Base-by-base conservation (phyloP, 306 rosid genomes). In the Glycine tomentella region DNA sequence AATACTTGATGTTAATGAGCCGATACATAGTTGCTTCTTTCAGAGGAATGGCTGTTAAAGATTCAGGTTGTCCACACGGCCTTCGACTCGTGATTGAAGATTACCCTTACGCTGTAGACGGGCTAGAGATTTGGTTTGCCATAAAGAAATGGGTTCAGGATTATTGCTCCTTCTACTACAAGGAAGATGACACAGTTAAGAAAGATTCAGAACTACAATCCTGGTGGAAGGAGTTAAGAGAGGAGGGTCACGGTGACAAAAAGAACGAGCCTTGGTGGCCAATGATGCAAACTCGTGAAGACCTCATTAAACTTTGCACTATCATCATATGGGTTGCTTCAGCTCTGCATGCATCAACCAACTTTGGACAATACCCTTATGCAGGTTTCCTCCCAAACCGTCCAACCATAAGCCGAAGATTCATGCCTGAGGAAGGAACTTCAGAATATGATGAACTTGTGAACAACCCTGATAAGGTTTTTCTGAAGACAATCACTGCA, bases 191-290 rank as follows among this genome's bases (percentile, higher is more conserved):
- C 4, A 71, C 69, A 0, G 80, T 90, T 15, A 71, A 64, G 34
- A 5, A 70, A 2, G 92, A 90, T 17, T 1, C 0, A 6, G 92
- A 90, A 55, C 92, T 88, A 11, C 90, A 87, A 67, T 65, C 82
- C 36, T 90, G 94, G 94, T 90, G 94, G 94, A 83, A 87, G 65
- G 94, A 90, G 53, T 42, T 90, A 40, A 77, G 79, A 66, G 88
- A 87, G 25, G 52, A 68, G 20, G 94, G 94, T 20, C 92, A 90
- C 8, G 89, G 90, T 16, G 92, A 90, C 85, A 87, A 83, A 88
- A 88, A 90, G 83, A n/a, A 88, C 4, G 87, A 90, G 62, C 76
- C 85, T 6, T 87, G 92, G 94, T 90, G 94, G 94, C 89, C 90
- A 31, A 87, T 82, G 25, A 83, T 90, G 90, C 74, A 88, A 13